These are phyloP conservation scores for Cystobasidium slooffiae DNA, from an alignment of 1,284 basidiomycete genomes.

Conservation along the genomic window DNA sequence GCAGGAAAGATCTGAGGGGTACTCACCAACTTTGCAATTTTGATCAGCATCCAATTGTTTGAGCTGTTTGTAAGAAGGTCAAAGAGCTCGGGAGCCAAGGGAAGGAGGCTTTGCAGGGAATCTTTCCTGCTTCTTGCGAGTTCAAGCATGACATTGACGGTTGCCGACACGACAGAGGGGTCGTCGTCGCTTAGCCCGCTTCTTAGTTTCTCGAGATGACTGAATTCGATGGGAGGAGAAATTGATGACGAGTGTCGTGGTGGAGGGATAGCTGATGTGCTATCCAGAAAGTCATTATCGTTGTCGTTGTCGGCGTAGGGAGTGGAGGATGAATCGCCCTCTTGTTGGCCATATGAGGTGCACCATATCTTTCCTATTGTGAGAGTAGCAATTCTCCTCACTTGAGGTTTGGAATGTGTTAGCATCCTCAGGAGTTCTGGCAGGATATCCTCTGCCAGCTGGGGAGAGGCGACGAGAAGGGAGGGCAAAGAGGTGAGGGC, in stretches of 20 bases:
- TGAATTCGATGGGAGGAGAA: slow-evolving; percentile 28
- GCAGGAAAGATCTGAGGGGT: not conserved
- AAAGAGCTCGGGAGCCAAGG: slow-evolving; percentile 87
- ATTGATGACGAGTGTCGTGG: no score
- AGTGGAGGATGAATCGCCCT: slow-evolving; percentile 9
- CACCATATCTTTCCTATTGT: slow-evolving; percentile 49
- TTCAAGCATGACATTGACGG: slow-evolving; percentile 94
- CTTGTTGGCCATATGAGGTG: not conserved
- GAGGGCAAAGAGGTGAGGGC: slow-evolving; percentile 24
- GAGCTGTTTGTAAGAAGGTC: slow-evolving; percentile 89
- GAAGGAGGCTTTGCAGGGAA: slow-evolving; percentile 64
- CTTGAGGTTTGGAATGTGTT: slow-evolving; percentile 81
- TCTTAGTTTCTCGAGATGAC: slow-evolving; percentile 68
- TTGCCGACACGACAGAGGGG: slow-evolving; percentile 82
- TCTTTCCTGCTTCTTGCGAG: slow-evolving; percentile 66
- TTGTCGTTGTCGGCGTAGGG: not conserved
- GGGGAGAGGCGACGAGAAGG: slow-evolving; percentile 70
- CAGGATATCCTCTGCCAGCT: slow-evolving; percentile 84
- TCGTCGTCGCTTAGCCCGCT: slow-evolving; percentile 88
- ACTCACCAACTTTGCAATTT: slow-evolving; percentile 90
- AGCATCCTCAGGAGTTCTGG: slow-evolving; percentile 85
- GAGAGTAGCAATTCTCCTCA: slow-evolving; percentile 50
- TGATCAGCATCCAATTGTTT: slow-evolving; percentile 99
- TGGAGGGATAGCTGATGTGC: no score
- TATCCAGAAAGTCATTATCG: no score